phyloP scores from a whole-genome alignment of 208 protist genomes.

The Wallacemonas sp. region DNA sequence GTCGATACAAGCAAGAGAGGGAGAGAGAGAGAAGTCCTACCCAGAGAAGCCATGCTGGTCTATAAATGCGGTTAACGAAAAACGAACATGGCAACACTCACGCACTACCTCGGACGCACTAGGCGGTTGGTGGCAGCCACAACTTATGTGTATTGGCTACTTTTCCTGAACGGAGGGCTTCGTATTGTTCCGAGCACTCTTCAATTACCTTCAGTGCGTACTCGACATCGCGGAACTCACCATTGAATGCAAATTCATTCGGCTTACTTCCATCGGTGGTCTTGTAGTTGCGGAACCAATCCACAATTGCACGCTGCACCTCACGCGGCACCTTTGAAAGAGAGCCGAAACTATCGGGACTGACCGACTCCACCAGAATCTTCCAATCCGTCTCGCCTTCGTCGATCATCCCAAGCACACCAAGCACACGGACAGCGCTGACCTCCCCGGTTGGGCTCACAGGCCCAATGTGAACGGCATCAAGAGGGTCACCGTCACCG shows the following conservation, averaged over 20 bases:
- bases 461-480: conserved; percentile 83
- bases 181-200: conserved; percentile 64
- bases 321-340: conserved; percentile 58
- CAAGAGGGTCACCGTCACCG: conserved; percentile 92
- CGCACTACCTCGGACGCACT: no score
- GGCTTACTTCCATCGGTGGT: conserved; percentile 89
- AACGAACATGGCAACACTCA: no score
- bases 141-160: conserved; percentile 42
- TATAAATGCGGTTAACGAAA: no score
- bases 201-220: conserved; percentile 64
- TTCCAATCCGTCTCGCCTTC: conserved; percentile 94
- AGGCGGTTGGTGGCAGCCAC: conserved; percentile 35
- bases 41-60: no score
- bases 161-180: conserved; percentile 37
- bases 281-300: conserved; percentile 94
- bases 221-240: conserved; percentile 53
- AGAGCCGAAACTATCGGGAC: conserved; percentile 30
- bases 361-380: conserved; percentile 63
- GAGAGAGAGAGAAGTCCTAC: no score
- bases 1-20: no score
- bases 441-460: conserved; percentile 40
- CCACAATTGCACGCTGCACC: conserved; percentile 45
- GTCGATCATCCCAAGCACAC: conserved; percentile 89
- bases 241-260: conserved; percentile 85
- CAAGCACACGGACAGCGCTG: conserved; percentile 78